A percentile compares a stretch with the other conserved stretches of the same genome.
Evolutionary conservation across 2,329 filamentous ascomycete species (phyloP).

Genomic region (Diaporthe citriasiana): DNA sequence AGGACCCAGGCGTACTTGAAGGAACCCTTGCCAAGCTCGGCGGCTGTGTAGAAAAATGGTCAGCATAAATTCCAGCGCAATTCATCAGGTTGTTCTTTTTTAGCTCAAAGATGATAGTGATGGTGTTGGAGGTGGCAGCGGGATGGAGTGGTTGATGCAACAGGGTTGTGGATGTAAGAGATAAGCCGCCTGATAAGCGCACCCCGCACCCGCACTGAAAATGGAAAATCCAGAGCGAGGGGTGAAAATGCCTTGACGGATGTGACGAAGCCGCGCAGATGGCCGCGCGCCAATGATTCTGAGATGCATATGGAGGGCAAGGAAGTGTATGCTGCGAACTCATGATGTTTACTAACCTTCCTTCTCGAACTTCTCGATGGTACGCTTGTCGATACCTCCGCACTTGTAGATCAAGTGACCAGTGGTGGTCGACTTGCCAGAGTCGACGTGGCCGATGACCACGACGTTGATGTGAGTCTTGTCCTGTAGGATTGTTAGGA

Average conservation of each 20-base stretch:
- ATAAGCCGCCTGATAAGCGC: constrained; percentile 37
- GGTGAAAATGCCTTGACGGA: constrained; percentile 32
- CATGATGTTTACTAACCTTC: constrained; percentile 68
- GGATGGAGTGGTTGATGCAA: constrained; percentile 18
- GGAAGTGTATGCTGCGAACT: neutral
- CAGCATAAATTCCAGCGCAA: constrained; percentile 5
- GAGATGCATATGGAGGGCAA: neutral
- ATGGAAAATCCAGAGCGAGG: constrained; percentile 40
- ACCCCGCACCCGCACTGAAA: constrained; percentile 42
- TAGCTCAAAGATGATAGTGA: too few species aligned
- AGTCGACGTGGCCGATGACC: constrained; percentile 88
- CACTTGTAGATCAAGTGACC: constrained; percentile 99
- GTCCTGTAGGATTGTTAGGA: constrained; percentile 78
- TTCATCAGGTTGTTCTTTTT: neutral
- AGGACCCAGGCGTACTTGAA: constrained; percentile 99
- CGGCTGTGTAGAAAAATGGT: constrained; percentile 68
- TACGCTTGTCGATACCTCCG: constrained; percentile 99
- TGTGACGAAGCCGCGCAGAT: constrained; percentile 42
- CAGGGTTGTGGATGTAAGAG: constrained; percentile 6
- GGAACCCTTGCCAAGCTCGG: constrained; percentile 99
- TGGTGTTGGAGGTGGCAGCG: neutral
- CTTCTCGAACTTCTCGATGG: constrained; percentile 99
- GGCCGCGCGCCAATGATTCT: constrained; percentile 20
- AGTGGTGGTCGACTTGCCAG: constrained; percentile 97
- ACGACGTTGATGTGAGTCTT: constrained; percentile 90